Conservation (phyloP, 305 asterid species). For the Rubia tinctorum region DNA sequence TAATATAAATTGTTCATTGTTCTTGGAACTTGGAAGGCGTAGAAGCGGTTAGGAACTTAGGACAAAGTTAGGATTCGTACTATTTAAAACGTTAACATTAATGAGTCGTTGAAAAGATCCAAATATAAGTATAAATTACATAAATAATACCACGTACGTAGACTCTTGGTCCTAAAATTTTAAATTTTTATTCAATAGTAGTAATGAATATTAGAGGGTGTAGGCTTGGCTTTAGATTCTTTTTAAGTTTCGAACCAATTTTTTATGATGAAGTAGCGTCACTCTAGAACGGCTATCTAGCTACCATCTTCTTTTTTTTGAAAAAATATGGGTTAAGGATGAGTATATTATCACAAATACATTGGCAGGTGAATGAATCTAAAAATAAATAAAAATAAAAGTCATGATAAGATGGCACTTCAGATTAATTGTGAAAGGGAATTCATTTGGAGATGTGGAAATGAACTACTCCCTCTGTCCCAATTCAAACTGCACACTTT, state of each 20-base stretch:
- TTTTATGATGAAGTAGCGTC: not conserved
- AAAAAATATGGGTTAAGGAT: not conserved
- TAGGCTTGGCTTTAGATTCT: not conserved
- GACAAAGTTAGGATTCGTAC: constrained; percentile 19
- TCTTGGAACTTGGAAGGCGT: constrained; percentile 8
- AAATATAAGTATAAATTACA: too few relatives aligned
- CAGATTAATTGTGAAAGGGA: not conserved
- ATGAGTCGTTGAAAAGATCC: not conserved
- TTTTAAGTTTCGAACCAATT: not conserved
- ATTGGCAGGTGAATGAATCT: not conserved
- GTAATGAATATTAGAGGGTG: not conserved
- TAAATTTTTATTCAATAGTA: too few relatives aligned
- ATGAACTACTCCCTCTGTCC: too few relatives aligned
- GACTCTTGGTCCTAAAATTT: not conserved
- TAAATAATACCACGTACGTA: not conserved
- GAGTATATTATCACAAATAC: not conserved
- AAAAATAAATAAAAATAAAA: not conserved
- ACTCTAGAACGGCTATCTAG: not conserved
- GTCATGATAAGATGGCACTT: not conserved
- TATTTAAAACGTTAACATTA: not conserved
- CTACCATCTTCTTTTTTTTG: too few relatives aligned
- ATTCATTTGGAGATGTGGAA: too few relatives aligned
- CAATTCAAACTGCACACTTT: too few relatives aligned
- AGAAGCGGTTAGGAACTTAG: constrained; percentile 12
- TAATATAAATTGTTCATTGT: not conserved